Base-by-base conservation (phyloP, 129 eudicot species). In the Calendula officinalis region DNA sequence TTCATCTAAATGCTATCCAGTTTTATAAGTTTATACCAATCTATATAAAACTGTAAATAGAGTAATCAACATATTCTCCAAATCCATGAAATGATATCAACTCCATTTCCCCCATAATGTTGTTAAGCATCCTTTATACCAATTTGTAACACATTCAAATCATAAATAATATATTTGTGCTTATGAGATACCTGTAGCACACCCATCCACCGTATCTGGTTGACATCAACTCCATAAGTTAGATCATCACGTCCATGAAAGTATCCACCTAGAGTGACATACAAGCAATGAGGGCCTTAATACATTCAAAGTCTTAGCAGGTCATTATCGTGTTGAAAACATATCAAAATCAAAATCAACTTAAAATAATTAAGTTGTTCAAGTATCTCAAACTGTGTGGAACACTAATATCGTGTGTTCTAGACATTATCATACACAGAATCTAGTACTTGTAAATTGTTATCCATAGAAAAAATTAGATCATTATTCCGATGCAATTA, bases 121-220 rank as follows among this genome's bases (percentile, higher is more conserved):
- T 44, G 43, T 60, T 33, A 49, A 50, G 49, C 36, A 5, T 61
- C 57, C 69, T 61, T 62, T 49, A 51, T 9, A 41, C 12, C 12
- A 68, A 10, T 43, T 62, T 15, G 52, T 16, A 33, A 32, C 37
- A 62, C 44, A 53, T 51, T 50, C 69, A 51, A 40, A 62, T 33
- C 54, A 51, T 39, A 17, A 14, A 40, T 3, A 33, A 9, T 32
- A 30, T 14, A 39, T 40, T 4, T 13, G 38, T 32, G 56, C 42
- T 41, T 50, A 40, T 10, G 27, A 32, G 35, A 70, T 81, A 91
- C 98, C 98, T 91, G 98, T 41, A 91, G 73, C 83, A 91, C 94
- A 52, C 98, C 98, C 89, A 91, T 76, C 80, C 85, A 75, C 27
- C 98, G 80, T 69, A 91, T 84, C 74, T 75, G 83, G 68, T 56